Base-by-base conservation (phyloP, 2,329 filamentous ascomycete species). In the Cladophialophora psammophila region DNA sequence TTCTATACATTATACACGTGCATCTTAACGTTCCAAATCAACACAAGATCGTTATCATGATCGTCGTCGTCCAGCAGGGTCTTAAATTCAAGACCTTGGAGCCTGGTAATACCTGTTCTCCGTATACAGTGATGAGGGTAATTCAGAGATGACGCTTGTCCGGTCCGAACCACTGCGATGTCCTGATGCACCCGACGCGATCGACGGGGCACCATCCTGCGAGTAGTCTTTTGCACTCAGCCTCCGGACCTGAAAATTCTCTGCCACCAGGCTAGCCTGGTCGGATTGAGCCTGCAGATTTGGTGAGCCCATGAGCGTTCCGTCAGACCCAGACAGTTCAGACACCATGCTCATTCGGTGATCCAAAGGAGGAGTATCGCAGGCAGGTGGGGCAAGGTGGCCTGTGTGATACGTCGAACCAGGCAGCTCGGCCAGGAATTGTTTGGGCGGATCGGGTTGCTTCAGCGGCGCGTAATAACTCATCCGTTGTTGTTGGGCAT, bases 371-470 rank as follows among this genome's bases (percentile, higher is more conserved):
- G 55, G 40, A 18, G 60, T 53, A 20, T 64, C 50, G 4, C 53
- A 59, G 2, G 18, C 34, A 3, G 63, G 63, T 4, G 68, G 54
- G 20, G 63, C 35, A 7, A 67, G 61, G 48, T 69, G 59, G 10
- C 54, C 53, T 4, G 65, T 58, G 26, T 69, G 62, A 26, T 55
- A 67, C 4, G 59, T 71, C 45, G 70, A 72, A 18, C 70, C 70
- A 31, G 68, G 68, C n/a, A 72, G 38, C 50, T 72, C 70, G 53
- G 68, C 70, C 18, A 70, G 6, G 42, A 72, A 72, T 54, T 68
- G 66, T 57, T 70, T 69, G 31, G 66, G 35, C 5, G 60, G 66
- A 15, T 60, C 55, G 3, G 55, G 57, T n/a, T 63, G 61, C 48
- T 67, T 61, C 32, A 65, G 13, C 3, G 59, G 56, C 20, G 63